Evolutionary conservation across 495 filamentous ascomycete genomes (phyloP), one percentile per base, ranked within the genome.

Genomic region (Penicillium cinerascens): DNA sequence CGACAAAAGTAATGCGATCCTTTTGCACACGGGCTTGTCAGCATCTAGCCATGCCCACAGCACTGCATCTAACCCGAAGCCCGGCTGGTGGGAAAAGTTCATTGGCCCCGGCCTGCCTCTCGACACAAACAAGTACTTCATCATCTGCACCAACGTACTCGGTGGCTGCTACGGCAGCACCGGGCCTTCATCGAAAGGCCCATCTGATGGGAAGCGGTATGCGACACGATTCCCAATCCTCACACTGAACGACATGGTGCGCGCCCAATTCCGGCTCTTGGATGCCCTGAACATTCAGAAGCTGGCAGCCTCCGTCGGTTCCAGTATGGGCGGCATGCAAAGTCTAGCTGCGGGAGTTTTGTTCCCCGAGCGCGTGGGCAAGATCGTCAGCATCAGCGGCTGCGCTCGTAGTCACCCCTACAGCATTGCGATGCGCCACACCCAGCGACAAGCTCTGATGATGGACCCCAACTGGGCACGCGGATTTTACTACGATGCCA

Each of bases 31-130:
- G 0, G 93, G 93, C 13, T 81, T 99, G 3, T 96, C 91, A 3
- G 93, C 93, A 13, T 96, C 91, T 9, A 96, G 91, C 47, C 93
- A 99, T 70, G 93, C 93, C 2, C 91, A 92, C 56, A 96, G 91
- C 39, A 97, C 92, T 20, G 74, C 77, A 33, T 76, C 72, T 13
- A 99, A 97, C 66, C 82, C 88, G 0, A 88, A 95, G 67, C 85
- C 88, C 0, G 93, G 93, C 0, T 99, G 93, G 93, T 99, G 93
- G 93, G 95, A 99, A 74, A 95, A 88, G 67, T 99, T 99, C 68
- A 97, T 99, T 57, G 93, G 93, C 0, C 88, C 95, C 0, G 91
- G 89, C 0, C 78, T 79, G 26, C 85, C 91, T 18, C 68, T 99
- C 6, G 89, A 99, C 68, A 99, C 95, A 2, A 68, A 92, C 61